Evolutionary conservation across 2,329 filamentous ascomycete species (phyloP), one percentile per base, ranked within the genome.

Genomic region (Alternaria arbusti): DNA sequence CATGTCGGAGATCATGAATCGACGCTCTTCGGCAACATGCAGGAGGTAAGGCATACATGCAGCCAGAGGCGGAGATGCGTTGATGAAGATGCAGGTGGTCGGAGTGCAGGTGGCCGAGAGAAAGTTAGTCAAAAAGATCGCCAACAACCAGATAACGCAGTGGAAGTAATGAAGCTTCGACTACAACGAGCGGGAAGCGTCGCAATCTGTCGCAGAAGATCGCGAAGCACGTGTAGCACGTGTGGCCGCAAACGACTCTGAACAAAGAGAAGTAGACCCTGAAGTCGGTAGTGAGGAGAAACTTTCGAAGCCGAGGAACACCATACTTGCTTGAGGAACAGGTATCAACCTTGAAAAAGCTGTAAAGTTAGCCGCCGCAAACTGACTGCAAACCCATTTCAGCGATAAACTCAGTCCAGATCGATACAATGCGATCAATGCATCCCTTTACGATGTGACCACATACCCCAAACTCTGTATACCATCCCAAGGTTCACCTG

Each of bases 121-220:
- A 40, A 17, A 40, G 8, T 6, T 40, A 17, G 22, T 10, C 5
- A 26, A 5, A 13, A 11, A 2, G 22, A 25, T 23, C 45, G 45
- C 13, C 8, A 47, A 47, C 22, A 15, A 10, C 23, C 8, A 25
- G 22, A 10, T 5, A 8, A 23, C 8, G 20, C 12, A n/a, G 44
- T 15, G 22, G 13, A 22, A 46, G 44, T 7, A n/a, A 9, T 46
- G 12, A 46, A 1, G 0, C 2, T 15, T 3, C 44, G 44, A 25
- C 20, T 40, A 4, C 4, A 40, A 11, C 36, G 36, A 40, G 36
- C 36, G 3, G 36, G 36, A 1, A 11, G 6, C 6, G 9, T 11
- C 2, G n/a, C 9, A 1, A 17, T 40, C n/a, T 5, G 0, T 17
- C 36, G n/a, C 36, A 17, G 0, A 0, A 40, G 36, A 17, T 40